These are phyloP conservation scores for Westerdykella aurantiaca DNA, from an alignment of 2,329 filamentous ascomycete genomes.

Conservation along the genomic window DNA sequence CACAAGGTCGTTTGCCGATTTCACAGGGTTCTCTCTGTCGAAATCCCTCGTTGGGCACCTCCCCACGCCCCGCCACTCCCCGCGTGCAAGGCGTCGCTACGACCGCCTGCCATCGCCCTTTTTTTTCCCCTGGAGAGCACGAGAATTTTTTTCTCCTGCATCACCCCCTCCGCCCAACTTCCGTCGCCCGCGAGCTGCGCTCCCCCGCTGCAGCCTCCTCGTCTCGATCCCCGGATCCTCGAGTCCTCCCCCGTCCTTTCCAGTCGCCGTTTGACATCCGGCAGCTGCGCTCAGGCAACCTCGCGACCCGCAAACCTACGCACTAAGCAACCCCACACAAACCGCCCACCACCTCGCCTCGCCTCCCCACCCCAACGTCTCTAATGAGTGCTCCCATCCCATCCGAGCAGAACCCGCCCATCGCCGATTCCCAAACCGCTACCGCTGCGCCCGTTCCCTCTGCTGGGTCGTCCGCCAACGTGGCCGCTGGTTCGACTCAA, in stretches of 20 bases:
- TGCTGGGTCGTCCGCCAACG: slow-evolving; percentile 47
- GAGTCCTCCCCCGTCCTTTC: slow-evolving; percentile 1
- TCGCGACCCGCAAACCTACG: slow-evolving; percentile 9
- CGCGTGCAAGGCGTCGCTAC: slow-evolving; percentile 27
- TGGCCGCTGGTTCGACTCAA: slow-evolving; percentile 50
- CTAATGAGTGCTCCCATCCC: slow-evolving; percentile 60
- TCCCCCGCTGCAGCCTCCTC: slow-evolving; percentile 1
- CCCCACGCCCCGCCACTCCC: slow-evolving; percentile 25
- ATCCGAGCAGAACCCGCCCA: slow-evolving; percentile 46
- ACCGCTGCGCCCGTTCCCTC: slow-evolving; percentile 44
- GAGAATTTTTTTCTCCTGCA: slow-evolving; percentile 14
- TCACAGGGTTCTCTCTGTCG: slow-evolving; percentile 34
- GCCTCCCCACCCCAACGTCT: slow-evolving; percentile 22
- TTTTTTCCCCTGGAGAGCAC: slow-evolving; percentile 15
- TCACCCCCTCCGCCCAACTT: slow-evolving; percentile 15
- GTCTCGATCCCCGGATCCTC: too few relatives aligned
- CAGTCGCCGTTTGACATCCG: slow-evolving; percentile 30
- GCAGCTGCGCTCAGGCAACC: slow-evolving; percentile 17
- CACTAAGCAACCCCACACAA: slow-evolving; percentile 6
- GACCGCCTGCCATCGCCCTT: slow-evolving; percentile 32
- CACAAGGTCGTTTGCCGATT: slow-evolving; percentile 31
- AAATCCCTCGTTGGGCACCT: slow-evolving; percentile 31
- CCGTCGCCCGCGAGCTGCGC: slow-evolving; percentile 26
- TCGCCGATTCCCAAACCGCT: slow-evolving; percentile 43
- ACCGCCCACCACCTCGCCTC: slow-evolving; percentile 8